These are phyloP conservation scores for Zygotorulaspora mrakii DNA, from an alignment of 1,139 yeast species.

Conservation along the genomic window DNA sequence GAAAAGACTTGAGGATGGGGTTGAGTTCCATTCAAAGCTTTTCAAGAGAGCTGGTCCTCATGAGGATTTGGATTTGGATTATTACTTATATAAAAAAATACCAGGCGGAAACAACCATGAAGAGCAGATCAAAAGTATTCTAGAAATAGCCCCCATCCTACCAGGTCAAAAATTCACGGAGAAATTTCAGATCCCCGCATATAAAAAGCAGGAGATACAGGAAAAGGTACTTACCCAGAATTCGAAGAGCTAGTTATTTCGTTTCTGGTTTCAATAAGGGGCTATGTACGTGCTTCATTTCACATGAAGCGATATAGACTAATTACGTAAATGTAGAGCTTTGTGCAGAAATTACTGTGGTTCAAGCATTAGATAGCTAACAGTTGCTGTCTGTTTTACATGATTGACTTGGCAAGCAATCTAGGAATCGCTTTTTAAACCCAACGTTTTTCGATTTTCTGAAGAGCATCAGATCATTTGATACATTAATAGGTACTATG, in stretches of 20 bases:
- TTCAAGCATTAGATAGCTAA: not conserved
- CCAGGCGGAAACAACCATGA: constrained; percentile 46
- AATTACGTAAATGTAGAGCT: too few relatives aligned
- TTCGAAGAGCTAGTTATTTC: constrained; percentile 4
- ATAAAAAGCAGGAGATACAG: constrained; percentile 44
- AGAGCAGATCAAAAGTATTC: constrained; percentile 50
- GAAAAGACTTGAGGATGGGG: constrained; percentile 71
- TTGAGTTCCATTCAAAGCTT: constrained; percentile 73
- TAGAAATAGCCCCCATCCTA: constrained; percentile 65
- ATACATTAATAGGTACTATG: constrained; percentile 9
- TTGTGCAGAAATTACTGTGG: too few relatives aligned
- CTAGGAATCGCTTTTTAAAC: constrained; percentile 17
- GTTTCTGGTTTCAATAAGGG: too few relatives aligned
- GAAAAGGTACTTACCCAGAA: constrained; percentile 12
- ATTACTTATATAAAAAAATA: constrained; percentile 57
- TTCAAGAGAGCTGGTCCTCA: constrained; percentile 50
- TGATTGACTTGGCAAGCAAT: not conserved
- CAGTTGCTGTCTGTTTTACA: not conserved
- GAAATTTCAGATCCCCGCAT: constrained; percentile 67
- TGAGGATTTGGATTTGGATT: constrained; percentile 56
- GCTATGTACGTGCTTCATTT: not conserved
- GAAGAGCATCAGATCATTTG: constrained; percentile 11
- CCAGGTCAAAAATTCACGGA: constrained; percentile 71
- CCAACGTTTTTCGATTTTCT: constrained; percentile 16
- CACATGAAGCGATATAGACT: too few relatives aligned